Conservation (phyloP, 2,329 filamentous ascomycete species). For the Elsinoe batatas region DNA sequence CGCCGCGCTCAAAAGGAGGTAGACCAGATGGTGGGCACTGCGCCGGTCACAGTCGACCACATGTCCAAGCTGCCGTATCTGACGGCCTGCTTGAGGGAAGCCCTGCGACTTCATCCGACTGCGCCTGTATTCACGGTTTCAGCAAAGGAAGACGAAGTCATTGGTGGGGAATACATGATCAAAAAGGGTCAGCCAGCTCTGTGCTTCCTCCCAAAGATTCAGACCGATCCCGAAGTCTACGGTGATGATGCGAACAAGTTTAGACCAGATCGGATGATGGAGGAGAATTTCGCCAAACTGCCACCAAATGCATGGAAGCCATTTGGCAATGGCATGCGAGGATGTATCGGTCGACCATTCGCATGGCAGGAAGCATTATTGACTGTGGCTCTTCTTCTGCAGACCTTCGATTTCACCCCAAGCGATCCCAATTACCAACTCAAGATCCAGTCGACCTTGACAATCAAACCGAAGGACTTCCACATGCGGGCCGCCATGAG, state of each 20-base stretch:
- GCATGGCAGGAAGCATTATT: constrained; percentile 64
- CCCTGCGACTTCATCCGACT: constrained; percentile 49
- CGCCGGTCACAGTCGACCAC: constrained; percentile 50
- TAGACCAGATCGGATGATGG: constrained; percentile 61
- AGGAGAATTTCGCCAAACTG: constrained; percentile 51
- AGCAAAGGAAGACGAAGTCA: constrained; percentile 40
- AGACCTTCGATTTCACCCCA: constrained; percentile 59
- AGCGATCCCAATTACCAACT: constrained; percentile 53
- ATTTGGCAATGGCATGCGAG: constrained; percentile 62
- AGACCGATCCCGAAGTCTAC: constrained; percentile 54
- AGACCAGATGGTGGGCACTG: constrained; percentile 52
- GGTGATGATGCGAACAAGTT: constrained; percentile 58
- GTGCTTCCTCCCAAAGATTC: constrained; percentile 44
- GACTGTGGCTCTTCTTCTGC: constrained; percentile 53
- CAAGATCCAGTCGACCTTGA: constrained; percentile 47
- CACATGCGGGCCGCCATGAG: constrained; percentile 50
- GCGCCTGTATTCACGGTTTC: constrained; percentile 50
- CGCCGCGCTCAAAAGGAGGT: constrained; percentile 57
- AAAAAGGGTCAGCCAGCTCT: constrained; percentile 42
- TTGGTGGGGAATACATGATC: constrained; percentile 54
- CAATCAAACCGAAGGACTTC: constrained; percentile 55
- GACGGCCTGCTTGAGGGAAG: constrained; percentile 55
- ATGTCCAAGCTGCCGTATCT: constrained; percentile 57
- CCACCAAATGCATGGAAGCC: constrained; percentile 38
- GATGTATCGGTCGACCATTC: constrained; percentile 63